Evolutionary conservation across 768 basidiomycete species (phyloP).

Genomic region (Leccinum truebloodii): DNA sequence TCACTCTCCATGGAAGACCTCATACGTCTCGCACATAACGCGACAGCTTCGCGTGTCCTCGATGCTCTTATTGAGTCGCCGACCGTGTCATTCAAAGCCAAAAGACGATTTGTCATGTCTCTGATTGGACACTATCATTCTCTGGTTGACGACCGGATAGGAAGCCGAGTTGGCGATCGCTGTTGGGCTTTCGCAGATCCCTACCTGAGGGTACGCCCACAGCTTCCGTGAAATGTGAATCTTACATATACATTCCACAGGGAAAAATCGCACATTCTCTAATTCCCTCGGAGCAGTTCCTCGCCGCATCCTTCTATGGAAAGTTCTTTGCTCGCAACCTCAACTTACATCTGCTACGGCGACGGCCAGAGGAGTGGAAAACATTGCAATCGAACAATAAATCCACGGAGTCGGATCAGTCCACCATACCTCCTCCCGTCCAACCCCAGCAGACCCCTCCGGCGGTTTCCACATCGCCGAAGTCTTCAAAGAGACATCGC

Average conservation of each 20-base stretch:
- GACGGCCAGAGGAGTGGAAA: constrained; percentile 85
- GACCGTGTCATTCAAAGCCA: constrained; percentile 60
- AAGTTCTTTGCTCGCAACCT: constrained; percentile 83
- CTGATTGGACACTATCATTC: constrained; percentile 78
- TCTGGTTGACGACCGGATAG: constrained; percentile 88
- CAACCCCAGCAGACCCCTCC: constrained; percentile 1
- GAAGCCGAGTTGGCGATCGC: constrained; percentile 87
- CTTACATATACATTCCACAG: constrained; percentile 40
- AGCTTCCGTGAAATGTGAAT: constrained; percentile 3
- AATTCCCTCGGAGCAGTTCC: constrained; percentile 63
- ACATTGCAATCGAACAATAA: constrained; percentile 55
- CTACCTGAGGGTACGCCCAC: constrained; percentile 73
- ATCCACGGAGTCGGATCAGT: constrained; percentile 17
- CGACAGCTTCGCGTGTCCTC: constrained; percentile 75
- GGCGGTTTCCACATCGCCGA: constrained; percentile 21
- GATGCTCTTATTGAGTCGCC: constrained; percentile 75
- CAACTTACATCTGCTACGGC: constrained; percentile 73
- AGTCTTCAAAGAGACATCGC: constrained; percentile 47
- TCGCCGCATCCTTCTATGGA: constrained; percentile 81
- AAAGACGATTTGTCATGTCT: constrained; percentile 68
- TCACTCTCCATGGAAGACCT: constrained; percentile 59
- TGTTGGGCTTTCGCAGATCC: constrained; percentile 92
- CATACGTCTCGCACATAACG: constrained; percentile 58
- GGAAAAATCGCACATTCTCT: constrained; percentile 91
- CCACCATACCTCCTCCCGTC: constrained; percentile 17